These are phyloP conservation scores for Neurospora sp. DNA, from an alignment of 495 filamentous ascomycete species.

Conservation along the genomic window DNA sequence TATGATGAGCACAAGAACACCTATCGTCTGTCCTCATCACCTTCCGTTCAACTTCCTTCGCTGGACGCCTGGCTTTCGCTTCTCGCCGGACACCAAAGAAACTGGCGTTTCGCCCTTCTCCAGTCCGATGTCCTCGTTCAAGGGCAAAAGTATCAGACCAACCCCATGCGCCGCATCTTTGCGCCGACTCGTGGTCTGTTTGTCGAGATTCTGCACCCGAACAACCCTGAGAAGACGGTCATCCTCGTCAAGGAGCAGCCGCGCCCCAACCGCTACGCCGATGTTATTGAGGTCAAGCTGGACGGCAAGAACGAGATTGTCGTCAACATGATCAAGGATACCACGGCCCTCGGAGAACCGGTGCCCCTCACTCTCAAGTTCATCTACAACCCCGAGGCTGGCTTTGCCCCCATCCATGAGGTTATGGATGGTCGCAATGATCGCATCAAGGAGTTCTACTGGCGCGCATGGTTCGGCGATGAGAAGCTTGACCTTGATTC, in stretches of 20 bases:
- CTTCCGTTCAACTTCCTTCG: conserved; percentile 60
- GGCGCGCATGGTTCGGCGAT: conserved; percentile 89
- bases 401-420: conserved; percentile 90
- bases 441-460: conserved; percentile 97
- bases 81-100: conserved; percentile 73
- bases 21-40: conserved; percentile 66
- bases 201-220: conserved; percentile 74
- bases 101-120: conserved; percentile 96
- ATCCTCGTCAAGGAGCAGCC: conserved; percentile 65
- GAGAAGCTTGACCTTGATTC: conserved; percentile 76
- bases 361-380: conserved; percentile 75
- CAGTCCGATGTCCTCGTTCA: conserved; percentile 91
- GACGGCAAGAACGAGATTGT: conserved; percentile 66
- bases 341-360: conserved; percentile 68
- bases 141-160: conserved; percentile 91
- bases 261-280: conserved; percentile 53
- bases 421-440: conserved; percentile 93
- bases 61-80: conserved; percentile 75
- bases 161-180: conserved; percentile 86
- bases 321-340: conserved; percentile 79
- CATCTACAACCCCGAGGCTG: conserved; percentile 84
- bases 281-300: conserved; percentile 76
- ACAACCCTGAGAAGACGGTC: conserved; percentile 65
- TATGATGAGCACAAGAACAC: conserved; percentile 64
- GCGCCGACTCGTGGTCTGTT: conserved; percentile 74